Evolutionary conservation across 352 stramenopile species (phyloP).

Genomic region (Phytophthora boehmeriae): DNA sequence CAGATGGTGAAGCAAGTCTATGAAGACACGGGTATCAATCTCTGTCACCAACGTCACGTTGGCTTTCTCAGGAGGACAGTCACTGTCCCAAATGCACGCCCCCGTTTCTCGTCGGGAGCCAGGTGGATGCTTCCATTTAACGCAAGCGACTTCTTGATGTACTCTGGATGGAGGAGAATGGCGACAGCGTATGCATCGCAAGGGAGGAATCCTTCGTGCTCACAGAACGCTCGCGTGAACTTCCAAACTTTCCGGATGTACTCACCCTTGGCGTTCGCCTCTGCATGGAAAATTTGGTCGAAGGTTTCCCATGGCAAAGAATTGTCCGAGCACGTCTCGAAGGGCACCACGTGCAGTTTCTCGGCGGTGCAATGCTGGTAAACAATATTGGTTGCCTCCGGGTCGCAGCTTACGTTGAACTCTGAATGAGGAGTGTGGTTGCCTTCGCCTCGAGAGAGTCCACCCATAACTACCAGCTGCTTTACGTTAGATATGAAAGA

Average conservation of each 20-base stretch:
- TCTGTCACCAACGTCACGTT: conserved; percentile 76
- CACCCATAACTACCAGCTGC: conserved; percentile 78
- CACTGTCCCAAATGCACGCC: conserved; percentile 52
- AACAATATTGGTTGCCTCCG: conserved; percentile 78
- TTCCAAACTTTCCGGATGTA: conserved; percentile 74
- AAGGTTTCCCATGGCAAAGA: conserved; percentile 66
- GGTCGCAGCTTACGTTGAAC: conserved; percentile 86
- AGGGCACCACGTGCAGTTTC: conserved; percentile 71
- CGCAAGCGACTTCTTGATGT: conserved; percentile 48
- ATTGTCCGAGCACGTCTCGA: conserved; percentile 71
- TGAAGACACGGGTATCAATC: conserved; percentile 66
- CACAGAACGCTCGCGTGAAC: conserved; percentile 54
- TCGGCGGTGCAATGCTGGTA: conserved; percentile 65
- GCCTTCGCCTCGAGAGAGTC: conserved; percentile 65
- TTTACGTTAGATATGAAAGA: conserved; percentile 65
- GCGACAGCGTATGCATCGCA: conserved; percentile 81
- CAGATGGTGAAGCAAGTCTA: conserved; percentile 60
- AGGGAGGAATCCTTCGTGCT: conserved; percentile 56
- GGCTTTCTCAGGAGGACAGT: conserved; percentile 36
- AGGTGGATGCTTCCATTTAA: conserved; percentile 67
- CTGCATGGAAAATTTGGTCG: conserved; percentile 65
- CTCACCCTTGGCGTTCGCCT: conserved; percentile 34
- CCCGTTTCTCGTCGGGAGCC: conserved; percentile 59
- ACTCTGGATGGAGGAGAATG: conserved; percentile 59
- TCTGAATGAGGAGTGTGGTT: conserved; percentile 75